These are phyloP conservation scores for Tieghemiomyces parasiticus DNA, from an alignment of 192 early-diverging fungal genomes.

Conservation along the genomic window DNA sequence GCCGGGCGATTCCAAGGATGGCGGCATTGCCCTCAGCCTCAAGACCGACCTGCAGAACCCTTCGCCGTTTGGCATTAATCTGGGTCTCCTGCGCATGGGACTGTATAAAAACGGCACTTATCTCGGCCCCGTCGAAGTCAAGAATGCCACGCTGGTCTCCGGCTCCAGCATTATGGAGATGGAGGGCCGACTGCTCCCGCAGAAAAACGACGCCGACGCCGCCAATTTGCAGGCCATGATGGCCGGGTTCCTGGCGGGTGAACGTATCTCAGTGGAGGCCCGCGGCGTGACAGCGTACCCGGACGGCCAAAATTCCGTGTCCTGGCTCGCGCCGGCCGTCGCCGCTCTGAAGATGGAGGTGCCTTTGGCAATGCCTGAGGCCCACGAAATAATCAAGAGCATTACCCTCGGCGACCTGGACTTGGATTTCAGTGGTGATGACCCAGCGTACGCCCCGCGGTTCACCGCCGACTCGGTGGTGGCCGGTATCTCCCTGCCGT, in stretches of 20 bases:
- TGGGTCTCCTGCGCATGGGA: constrained; percentile 30
- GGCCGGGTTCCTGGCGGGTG: not conserved
- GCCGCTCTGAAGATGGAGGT: constrained; percentile 27
- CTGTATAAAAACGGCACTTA: constrained; percentile 21
- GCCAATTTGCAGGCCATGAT: not conserved
- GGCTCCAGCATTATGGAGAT: constrained; percentile 31
- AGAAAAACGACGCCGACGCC: constrained; percentile 14
- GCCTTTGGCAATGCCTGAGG: constrained; percentile 21
- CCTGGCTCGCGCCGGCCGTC: constrained; percentile 1
- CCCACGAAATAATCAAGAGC: constrained; percentile 32
- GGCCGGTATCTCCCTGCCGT: constrained; percentile 39
- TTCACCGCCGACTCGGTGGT: constrained; percentile 26
- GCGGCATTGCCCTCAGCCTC: constrained; percentile 45
- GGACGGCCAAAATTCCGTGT: constrained; percentile 5
- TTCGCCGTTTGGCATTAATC: constrained; percentile 30
- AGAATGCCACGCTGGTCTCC: constrained; percentile 29
- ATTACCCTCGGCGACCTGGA: constrained; percentile 35
- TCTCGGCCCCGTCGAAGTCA: constrained; percentile 34
- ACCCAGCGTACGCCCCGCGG: constrained; percentile 33
- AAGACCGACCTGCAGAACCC: constrained; percentile 48
- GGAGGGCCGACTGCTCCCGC: constrained; percentile 33
- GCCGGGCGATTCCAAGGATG: constrained; percentile 34
- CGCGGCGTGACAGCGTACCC: constrained; percentile 1
- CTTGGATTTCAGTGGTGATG: constrained; percentile 27
- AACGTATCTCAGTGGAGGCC: not conserved